These are phyloP conservation scores for Aspergillus udagawae DNA, from an alignment of 2,329 filamentous ascomycete genomes.

Conservation along the genomic window DNA sequence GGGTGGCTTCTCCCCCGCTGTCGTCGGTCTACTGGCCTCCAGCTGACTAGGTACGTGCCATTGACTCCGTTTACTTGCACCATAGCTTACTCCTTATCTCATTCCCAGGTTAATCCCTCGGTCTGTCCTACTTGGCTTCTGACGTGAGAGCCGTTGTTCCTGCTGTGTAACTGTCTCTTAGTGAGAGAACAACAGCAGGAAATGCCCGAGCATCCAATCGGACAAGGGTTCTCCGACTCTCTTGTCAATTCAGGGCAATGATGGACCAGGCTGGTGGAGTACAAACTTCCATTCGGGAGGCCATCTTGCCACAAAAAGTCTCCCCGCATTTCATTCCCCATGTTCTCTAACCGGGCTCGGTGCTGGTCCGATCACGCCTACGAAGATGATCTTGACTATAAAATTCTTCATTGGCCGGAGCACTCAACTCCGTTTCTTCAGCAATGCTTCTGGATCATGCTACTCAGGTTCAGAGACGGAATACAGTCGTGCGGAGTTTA, in stretches of 20 bases:
- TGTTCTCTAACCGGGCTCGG: not conserved
- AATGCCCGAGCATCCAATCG: not conserved
- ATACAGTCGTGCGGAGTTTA: not conserved
- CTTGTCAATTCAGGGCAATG: not conserved
- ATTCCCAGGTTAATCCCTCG: not conserved
- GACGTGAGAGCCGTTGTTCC: not conserved
- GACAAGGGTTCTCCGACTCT: not conserved
- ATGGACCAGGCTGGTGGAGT: not conserved
- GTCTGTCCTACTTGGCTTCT: not conserved
- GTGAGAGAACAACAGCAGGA: too few relatives aligned
- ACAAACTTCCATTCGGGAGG: not conserved
- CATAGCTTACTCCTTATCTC: not conserved
- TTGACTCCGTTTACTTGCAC: not conserved
- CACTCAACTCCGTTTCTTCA: slow-evolving; percentile 10
- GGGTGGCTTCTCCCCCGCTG: not conserved
- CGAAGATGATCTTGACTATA: not conserved
- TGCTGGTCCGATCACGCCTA: not conserved
- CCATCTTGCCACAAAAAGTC: not conserved
- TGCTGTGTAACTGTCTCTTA: not conserved
- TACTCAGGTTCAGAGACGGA: not conserved
- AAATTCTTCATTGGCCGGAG: slow-evolving; percentile 11
- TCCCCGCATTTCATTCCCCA: not conserved
- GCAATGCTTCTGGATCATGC: not conserved
- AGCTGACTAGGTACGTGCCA: not conserved
- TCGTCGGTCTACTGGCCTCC: not conserved